Conservation (phyloP, 2,329 filamentous ascomycete genomes). For the Stromatinia cepivora region DNA sequence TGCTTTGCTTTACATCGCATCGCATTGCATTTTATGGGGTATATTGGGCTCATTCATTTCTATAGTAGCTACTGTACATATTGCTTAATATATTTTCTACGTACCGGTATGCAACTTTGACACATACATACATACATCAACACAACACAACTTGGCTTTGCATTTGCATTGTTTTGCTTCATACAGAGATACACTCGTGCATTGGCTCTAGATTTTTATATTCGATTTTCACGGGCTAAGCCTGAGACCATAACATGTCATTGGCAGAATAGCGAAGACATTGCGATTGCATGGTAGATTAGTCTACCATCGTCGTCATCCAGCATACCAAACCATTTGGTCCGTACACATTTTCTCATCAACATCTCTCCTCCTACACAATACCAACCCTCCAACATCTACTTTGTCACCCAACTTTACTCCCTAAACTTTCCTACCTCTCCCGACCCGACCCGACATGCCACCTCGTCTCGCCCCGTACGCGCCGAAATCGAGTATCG, state of each 20-base stretch:
- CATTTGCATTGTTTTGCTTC: neutral
- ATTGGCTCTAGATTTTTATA: no score
- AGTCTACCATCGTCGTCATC: no score
- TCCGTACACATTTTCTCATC: neutral
- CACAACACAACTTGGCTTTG: no score
- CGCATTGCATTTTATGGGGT: no score
- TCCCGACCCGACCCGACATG: neutral
- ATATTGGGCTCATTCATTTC: no score
- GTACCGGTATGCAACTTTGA: no score
- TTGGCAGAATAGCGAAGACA: neutral
- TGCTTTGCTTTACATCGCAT: neutral
- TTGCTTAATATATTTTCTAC: no score
- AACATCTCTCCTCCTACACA: neutral
- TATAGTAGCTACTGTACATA: no score
- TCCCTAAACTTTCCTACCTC: neutral
- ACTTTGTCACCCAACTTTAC: neutral
- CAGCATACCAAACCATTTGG: neutral
- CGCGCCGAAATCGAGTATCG: neutral
- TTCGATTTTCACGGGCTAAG: neutral
- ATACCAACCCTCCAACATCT: neutral
- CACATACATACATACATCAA: no score
- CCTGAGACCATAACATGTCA: neutral
- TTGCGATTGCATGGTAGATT: neutral
- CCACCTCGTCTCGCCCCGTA: neutral
- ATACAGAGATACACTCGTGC: neutral